Base-by-base conservation (phyloP, 2,329 filamentous ascomycete genomes). In the Capronia coronata region DNA sequence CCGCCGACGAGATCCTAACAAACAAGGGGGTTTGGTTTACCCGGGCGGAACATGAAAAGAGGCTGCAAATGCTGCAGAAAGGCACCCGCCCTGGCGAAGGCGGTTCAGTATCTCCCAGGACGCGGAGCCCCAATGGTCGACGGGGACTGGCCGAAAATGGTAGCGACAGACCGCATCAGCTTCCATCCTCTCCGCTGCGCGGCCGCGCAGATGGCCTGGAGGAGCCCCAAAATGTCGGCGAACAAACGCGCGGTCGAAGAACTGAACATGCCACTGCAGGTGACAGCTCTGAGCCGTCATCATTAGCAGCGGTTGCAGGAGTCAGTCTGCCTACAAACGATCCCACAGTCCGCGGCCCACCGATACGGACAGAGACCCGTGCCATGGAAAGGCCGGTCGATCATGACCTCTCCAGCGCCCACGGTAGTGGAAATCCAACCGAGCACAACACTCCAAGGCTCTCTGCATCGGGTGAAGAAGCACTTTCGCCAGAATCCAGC, bases 1-100 rank as follows among this genome's bases (percentile, higher is more conserved):
- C 84, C 10, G 83, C 94, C 10, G 79, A 86, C 21, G 88, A 95
- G 67, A 82, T 97, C 19, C 75, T 86, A 43, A 71, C 71, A 50
- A 97, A 97, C 67, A 86, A 84, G 65, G 68, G 70, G 2, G 74
- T 83, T 4, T 97, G 94, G 77, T 79, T 87, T 59, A 70, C 71
- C 41, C 81, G 77, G 56, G 79, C 91, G 35, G 73, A 77, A 30
- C 73, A 82, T 43, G 83, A 85, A 58, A 79, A 82, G 63, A 71
- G 55, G 43, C 40, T 46, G 74, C 30, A 75, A 68, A 39, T 71
- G 68, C 11, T 63, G 67, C n/a, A 63, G 68, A 22, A 63, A 63
- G 48, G 66, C 58, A 49, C 67, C 61, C 34, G 62, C 7, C 42
- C 40, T 22, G 40, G 50, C 29, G 58, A 58, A 23, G 49, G 46